Base-by-base conservation (phyloP, 75 land plant genomes). In the Sequoia sempervirens region DNA sequence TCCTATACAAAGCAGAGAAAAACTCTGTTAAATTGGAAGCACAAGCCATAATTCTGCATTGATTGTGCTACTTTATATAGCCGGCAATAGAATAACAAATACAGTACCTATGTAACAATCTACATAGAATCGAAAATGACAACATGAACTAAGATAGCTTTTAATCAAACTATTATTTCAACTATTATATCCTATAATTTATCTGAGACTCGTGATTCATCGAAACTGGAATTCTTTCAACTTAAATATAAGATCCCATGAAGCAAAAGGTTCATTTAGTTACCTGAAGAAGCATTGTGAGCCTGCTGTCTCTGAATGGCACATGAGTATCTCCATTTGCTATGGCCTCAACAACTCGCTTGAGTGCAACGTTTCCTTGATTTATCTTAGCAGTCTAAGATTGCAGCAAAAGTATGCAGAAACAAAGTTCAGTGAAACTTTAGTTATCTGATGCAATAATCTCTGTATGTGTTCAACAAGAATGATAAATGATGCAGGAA, bases 201-300 rank as follows among this genome's bases (percentile, higher is more conserved):
- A 5, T 6, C 7, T 43, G 0, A 43, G 0, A 20, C 36, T 73
- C 46, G 45, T 12, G 2, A 45, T 17, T n/a, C 28, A 32, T 6
- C 36, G 52, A 74, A 45, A 75, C 43, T 26, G 38, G 36, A 72
- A 45, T 41, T 37, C 80, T 66, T 45, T 50, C 23, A 45, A 75
- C 52, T 52, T 23, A 58, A 50, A 20, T 54, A n/a, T 15, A 54
- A 34, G 0, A 52, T 43, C 37, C 18, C 3, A 75, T 6, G 12
- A 45, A 78, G 14, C 32, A 78, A 78, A 78, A 78, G 50, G 80
- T 18, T 70, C 45, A 43, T 45, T 13, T 23, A 76, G 9, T 2
- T 84, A 93, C 99, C 98, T 97, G 99, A 0, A 97, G 92, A 81
- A 97, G 93, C 99, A 96, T 97, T 5, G 99, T 97, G 34, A 97